Evolutionary conservation across 768 basidiomycete genomes (phyloP).

Genomic region (Pleurotus ostreatus): DNA sequence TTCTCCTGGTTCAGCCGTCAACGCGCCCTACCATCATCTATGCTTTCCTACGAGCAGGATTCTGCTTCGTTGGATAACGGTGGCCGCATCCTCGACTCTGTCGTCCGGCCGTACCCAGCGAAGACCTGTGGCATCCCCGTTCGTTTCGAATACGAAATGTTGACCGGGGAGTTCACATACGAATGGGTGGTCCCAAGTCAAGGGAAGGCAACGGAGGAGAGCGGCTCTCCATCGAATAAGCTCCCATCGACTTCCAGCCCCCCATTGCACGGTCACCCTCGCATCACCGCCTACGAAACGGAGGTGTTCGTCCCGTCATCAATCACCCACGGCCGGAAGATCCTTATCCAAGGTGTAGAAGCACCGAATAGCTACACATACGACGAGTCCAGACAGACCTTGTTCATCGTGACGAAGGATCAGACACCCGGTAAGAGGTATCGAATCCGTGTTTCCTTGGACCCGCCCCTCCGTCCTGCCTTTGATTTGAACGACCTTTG

Average conservation of each 20-base stretch:
- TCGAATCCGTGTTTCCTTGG: slow-evolving; percentile 40
- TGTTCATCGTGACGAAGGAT: slow-evolving; percentile 56
- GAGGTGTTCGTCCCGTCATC: slow-evolving; percentile 76
- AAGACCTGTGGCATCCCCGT: slow-evolving; percentile 86
- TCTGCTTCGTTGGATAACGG: slow-evolving; percentile 80
- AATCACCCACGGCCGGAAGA: slow-evolving; percentile 50
- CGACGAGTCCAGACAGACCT: slow-evolving; percentile 67
- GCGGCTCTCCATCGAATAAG: background rate
- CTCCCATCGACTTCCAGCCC: slow-evolving; percentile 27
- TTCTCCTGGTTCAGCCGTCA: slow-evolving; percentile 87
- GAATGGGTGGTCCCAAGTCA: slow-evolving; percentile 52
- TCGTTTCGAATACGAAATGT: slow-evolving; percentile 73
- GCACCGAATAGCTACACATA: slow-evolving; percentile 49
- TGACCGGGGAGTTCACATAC: slow-evolving; percentile 59
- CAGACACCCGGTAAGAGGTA: slow-evolving; percentile 34
- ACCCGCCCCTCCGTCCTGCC: slow-evolving; percentile 43
- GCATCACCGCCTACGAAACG: slow-evolving; percentile 57
- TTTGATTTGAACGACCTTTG: slow-evolving; percentile 64
- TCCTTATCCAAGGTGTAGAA: slow-evolving; percentile 56
- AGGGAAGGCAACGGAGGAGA: slow-evolving; percentile 7
- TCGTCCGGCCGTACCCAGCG: slow-evolving; percentile 89
- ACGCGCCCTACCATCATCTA: slow-evolving; percentile 51
- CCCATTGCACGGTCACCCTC: slow-evolving; percentile 33
- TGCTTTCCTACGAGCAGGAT: slow-evolving; percentile 56
- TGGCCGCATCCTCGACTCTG: slow-evolving; percentile 65